Evolutionary conservation across 2,329 filamentous ascomycete genomes (phyloP).

Genomic region (Cladosporium austrohemisphaericum): DNA sequence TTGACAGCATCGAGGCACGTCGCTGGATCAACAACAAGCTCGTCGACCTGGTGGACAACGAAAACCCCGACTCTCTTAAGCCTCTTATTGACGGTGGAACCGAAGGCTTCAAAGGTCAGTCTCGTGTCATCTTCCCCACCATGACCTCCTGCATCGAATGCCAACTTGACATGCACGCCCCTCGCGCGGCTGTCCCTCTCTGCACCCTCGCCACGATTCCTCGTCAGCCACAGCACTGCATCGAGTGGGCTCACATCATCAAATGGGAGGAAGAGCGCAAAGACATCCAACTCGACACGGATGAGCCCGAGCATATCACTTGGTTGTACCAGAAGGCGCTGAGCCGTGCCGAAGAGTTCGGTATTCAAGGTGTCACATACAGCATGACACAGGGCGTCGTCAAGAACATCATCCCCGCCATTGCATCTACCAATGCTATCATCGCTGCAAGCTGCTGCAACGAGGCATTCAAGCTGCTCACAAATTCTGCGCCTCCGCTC

Average conservation of each 20-base stretch:
- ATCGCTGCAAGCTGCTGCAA: conserved; percentile 95
- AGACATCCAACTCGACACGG: conserved; percentile 84
- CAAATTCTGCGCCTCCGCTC: conserved; percentile 73
- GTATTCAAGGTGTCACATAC: conserved; percentile 90
- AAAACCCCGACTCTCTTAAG: conserved; percentile 80
- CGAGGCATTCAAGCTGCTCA: conserved; percentile 92
- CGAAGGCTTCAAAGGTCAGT: conserved; percentile 97
- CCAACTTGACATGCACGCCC: conserved; percentile 96
- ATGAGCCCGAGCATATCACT: conserved; percentile 94
- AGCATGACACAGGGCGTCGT: conserved; percentile 94
- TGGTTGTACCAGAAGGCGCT: conserved; percentile 90
- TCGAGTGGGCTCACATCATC: conserved; percentile 98
- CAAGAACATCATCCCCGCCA: conserved; percentile 98
- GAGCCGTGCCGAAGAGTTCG: conserved; percentile 77
- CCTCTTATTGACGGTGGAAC: conserved; percentile 95
- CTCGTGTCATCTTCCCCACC: conserved; percentile 84
- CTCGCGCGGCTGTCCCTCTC: conserved; percentile 91
- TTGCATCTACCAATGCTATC: conserved; percentile 95
- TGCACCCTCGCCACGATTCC: conserved; percentile 96
- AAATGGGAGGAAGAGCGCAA: conserved; percentile 75
- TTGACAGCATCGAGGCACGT: conserved; percentile 96
- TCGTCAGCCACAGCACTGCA: conserved; percentile 93
- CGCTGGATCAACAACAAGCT: conserved; percentile 97
- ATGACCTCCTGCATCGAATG: conserved; percentile 97
- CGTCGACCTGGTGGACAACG: conserved; percentile 81